Percentiles rank a stretch among this genome's conserved stretches.
These are phyloP conservation scores for Dryas drummondii DNA, from an alignment of 306 rosid species.

Conservation along the genomic window DNA sequence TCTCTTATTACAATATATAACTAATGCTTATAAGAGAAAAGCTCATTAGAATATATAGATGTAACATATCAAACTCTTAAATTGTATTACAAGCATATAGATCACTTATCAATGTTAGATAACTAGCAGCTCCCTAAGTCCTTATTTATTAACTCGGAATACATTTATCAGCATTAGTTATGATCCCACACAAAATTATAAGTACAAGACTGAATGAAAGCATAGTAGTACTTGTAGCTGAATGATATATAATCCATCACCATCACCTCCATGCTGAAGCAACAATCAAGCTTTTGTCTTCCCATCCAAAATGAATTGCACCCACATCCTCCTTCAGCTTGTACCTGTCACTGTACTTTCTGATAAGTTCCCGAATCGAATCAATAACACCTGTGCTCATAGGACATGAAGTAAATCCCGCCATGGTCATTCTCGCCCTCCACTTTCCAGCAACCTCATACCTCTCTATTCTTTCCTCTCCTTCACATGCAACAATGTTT, in stretches of 20 bases:
- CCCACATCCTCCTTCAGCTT: constrained; percentile 75
- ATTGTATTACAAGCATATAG: constrained; percentile 10
- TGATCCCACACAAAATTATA: constrained; percentile 32
- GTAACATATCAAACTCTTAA: too few relatives aligned
- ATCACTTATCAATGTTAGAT: constrained; percentile 24
- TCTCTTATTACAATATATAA: too few relatives aligned
- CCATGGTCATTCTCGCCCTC: constrained; percentile 97
- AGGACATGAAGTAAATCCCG: constrained; percentile 70
- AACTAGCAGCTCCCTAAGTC: constrained; percentile 20
- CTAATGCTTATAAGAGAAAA: too few relatives aligned
- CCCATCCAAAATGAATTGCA: constrained; percentile 93
- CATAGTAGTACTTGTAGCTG: constrained; percentile 11
- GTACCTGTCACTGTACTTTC: constrained; percentile 67
- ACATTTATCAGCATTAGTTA: constrained; percentile 29
- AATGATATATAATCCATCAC: constrained; percentile 11
- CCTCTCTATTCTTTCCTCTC: constrained; percentile 86
- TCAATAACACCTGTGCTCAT: constrained; percentile 46
- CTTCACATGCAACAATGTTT: constrained; percentile 87
- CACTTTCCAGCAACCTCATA: constrained; percentile 97
- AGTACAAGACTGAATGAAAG: constrained; percentile 33
- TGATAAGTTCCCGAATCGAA: constrained; percentile 46
- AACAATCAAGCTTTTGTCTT: constrained; percentile 80
- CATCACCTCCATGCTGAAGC: constrained; percentile 89
- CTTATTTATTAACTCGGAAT: constrained; percentile 31
- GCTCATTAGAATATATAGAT: too few relatives aligned